A percentile compares a stretch with the other conserved stretches of the same genome.
Conservation (phyloP, 2,329 filamentous ascomycete species). For the Penicillium fuscoglaucum region DNA sequence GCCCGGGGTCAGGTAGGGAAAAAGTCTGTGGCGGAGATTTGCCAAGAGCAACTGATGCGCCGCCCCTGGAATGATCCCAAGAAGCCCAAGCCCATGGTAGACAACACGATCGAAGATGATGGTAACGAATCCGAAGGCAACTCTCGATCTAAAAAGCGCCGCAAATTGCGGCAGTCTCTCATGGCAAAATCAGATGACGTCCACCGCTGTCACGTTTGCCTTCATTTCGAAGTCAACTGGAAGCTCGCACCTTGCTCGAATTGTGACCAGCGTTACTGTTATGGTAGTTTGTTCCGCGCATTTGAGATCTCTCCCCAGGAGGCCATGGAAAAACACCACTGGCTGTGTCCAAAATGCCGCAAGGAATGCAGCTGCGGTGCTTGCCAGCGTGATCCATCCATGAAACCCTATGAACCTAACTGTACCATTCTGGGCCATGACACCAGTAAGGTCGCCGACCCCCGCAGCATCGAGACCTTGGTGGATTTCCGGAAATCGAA, state of each 20-base stretch:
- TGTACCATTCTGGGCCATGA: constrained; percentile 88
- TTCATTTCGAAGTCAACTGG: constrained; percentile 76
- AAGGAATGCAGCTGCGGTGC: constrained; percentile 83
- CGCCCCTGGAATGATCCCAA: constrained; percentile 81
- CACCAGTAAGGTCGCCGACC: constrained; percentile 85
- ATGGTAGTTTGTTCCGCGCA: constrained; percentile 85
- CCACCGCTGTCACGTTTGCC: constrained; percentile 77
- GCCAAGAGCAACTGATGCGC: constrained; percentile 78
- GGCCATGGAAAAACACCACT: constrained; percentile 75
- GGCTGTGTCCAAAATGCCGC: constrained; percentile 85
- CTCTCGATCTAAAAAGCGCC: constrained; percentile 62
- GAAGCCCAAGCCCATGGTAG: constrained; percentile 52
- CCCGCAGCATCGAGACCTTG: constrained; percentile 82
- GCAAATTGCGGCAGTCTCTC: constrained; percentile 54
- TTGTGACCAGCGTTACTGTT: constrained; percentile 81
- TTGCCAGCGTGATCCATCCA: constrained; percentile 69
- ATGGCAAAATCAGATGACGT: constrained; percentile 54
- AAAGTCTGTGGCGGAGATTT: constrained; percentile 87
- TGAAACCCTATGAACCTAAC: constrained; percentile 79
- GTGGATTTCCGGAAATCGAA: constrained; percentile 93
- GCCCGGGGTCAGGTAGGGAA: constrained; percentile 67
- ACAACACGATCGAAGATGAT: constrained; percentile 29
- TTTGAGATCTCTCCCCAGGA: constrained; percentile 86
- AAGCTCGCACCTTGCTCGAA: constrained; percentile 78
- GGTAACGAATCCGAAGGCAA: constrained; percentile 59